Conservation (phyloP, 352 stramenopile genomes). For the Stramenopiles sp. region DNA sequence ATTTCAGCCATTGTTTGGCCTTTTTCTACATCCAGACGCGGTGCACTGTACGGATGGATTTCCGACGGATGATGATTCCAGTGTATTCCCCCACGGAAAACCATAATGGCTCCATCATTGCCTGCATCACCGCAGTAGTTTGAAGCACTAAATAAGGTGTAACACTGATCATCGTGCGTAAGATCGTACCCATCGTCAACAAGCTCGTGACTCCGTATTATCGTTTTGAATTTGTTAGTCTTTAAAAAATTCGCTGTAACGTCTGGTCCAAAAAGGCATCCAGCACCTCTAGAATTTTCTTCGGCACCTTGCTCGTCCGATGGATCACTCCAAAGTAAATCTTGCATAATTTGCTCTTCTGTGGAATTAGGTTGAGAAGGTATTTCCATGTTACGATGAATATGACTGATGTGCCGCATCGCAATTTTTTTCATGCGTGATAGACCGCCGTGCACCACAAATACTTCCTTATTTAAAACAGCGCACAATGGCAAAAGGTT, state of each 20-base stretch:
- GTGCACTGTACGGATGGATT: not conserved
- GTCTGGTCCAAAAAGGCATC: not conserved
- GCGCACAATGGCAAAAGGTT: not conserved
- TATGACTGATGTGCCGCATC: not conserved
- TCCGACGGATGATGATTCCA: not conserved
- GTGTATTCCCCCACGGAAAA: not conserved
- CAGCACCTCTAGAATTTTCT: not conserved
- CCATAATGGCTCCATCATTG: conserved; percentile 5
- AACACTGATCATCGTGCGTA: not conserved
- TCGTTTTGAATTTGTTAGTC: conserved; percentile 1
- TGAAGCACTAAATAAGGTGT: not conserved
- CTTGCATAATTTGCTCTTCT: conserved; percentile 9
- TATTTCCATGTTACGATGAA: not conserved
- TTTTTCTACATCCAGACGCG: not conserved
- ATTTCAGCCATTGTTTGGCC: conserved; percentile 3
- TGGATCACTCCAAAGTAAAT: conserved; percentile 4
- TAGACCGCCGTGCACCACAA: conserved; percentile 1
- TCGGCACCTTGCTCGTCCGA: not conserved
- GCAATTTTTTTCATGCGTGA: not conserved
- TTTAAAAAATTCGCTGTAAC: not conserved
- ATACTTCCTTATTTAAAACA: conserved; percentile 10
- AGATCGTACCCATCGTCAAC: conserved; percentile 7
- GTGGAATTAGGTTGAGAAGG: not conserved
- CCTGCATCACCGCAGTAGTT: not conserved
- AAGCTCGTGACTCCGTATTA: conserved; percentile 3